Base-by-base conservation (phyloP, 805 yeast species). In the Saturnispora besseyi region DNA sequence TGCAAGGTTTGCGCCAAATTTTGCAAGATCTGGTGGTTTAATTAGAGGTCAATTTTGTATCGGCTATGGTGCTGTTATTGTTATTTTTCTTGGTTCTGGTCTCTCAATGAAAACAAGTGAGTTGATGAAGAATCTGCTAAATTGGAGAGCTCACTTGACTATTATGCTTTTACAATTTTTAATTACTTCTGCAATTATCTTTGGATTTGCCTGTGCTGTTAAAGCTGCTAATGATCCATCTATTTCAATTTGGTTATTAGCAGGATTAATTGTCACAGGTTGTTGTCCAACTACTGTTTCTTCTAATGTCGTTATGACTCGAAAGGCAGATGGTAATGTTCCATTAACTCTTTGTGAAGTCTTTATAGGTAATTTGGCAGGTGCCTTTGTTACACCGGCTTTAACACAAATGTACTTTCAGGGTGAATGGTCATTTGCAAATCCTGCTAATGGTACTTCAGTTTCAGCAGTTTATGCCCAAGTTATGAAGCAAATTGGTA, bases 261-360 rank as follows among this genome's bases (percentile, higher is more conserved):
- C 84, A 12, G 96, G 96, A 0, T 65, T 89, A 51, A 77, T 89
- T 18, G 84, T 87, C 43, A 85, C 96, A 2, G 86, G 87, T 30
- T 77, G 91, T 11, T 86, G 95, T 63, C 96, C 96, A 29, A 89
- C 96, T 8, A 89, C 96, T 0, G 95, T 89, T 18, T 79, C 90
- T 0, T 87, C 96, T 2, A 89, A 89, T 62, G 96, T 89, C 29
- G 90, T 89, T 29, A 89, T 89, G 96, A 89, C 96, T 5, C 75
- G 81, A 48, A 77, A 77, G 51, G 96, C 96, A 0, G 81, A 83
- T 56, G 96, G 96, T 8, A 87, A 88, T 64, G 90, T 79, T 55
- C 53, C 60, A 15, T 67, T 88, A 48, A 82, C 95, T 18, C 69
- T 87, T 6, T 82, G 93, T 62, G 95, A 87, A 63, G 96, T 89